A percentile compares a stretch with the other conserved stretches of the same genome.
Conservation (phyloP, 345 rosid genomes). For the Arabis alpina region DNA sequence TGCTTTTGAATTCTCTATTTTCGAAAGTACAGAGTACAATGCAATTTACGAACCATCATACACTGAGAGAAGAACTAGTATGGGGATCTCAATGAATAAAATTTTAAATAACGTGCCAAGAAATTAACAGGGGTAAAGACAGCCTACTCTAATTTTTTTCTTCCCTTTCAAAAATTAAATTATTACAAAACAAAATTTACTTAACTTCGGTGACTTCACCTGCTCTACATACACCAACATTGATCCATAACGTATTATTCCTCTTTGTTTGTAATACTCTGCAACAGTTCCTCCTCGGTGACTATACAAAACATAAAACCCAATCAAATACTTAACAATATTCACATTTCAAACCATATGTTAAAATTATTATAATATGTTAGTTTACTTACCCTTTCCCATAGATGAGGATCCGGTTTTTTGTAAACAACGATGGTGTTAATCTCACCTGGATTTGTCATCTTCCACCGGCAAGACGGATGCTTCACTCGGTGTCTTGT, state of each 20-base stretch:
- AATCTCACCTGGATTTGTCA: constrained; percentile 65
- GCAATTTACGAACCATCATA: not conserved
- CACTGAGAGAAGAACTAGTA: not conserved
- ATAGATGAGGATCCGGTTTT: constrained; percentile 68
- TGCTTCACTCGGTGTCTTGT: constrained; percentile 57
- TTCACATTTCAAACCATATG: not conserved
- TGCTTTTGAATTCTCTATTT: not conserved
- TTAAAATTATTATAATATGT: not conserved
- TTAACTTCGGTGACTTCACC: constrained; percentile 74
- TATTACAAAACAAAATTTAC: constrained; percentile 35
- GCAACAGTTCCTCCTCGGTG: constrained; percentile 62
- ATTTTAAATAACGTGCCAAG: constrained; percentile 31
- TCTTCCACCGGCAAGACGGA: constrained; percentile 87
- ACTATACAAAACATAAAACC: constrained; percentile 38
- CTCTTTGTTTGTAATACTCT: constrained; percentile 55
- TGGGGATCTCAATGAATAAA: constrained; percentile 31
- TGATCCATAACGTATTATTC: constrained; percentile 65
- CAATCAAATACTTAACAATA: not conserved
- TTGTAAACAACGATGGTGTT: constrained; percentile 63
- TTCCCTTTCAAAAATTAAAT: constrained; percentile 28
- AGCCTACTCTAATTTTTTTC: constrained; percentile 37
- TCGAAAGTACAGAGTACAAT: not conserved
- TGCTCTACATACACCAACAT: constrained; percentile 76
- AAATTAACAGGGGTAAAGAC: constrained; percentile 14
- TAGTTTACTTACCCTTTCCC: constrained; percentile 72